Evolutionary conservation across 805 yeast genomes (phyloP), one percentile per base, ranked within the genome.

Genomic region (Sungouiozyma intestinalis): DNA sequence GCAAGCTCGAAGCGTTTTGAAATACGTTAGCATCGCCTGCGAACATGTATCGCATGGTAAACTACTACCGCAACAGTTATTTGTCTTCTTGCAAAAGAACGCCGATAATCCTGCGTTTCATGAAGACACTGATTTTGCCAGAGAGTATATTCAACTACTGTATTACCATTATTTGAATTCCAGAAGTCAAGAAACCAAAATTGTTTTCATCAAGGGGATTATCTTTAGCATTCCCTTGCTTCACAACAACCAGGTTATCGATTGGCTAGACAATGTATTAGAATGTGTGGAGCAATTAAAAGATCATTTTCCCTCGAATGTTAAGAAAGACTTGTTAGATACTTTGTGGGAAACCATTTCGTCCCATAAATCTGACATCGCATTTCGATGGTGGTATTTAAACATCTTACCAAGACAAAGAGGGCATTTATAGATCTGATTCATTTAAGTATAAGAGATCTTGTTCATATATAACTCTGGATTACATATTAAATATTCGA

Each of bases 331-430:
- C n/a, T 17, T 54, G 1, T 24, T 51, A 16, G 45, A 47, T 2
- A 37, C 40, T 2, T 36, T 58, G 1, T 58, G 63, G 62, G 41
- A 48, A 4, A 43, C 50, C 1, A 37, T 56, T 14, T 48, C 57
- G 4, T 20, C 21, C 13, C 38, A 46, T 14, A 48, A 43, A 17
- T 48, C 52, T 7, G 53, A 52, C 11, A 20, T 29, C 14, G 55
- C 57, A 1, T 39, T 58, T 7, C 44, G 47, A 20, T 60, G 63
- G 63, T 60, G 63, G 62, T 58, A 58, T 36, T 42, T 42, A 15
- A 40, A 41, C 3, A 34, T 49, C 7, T 40, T 41, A 14, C 44
- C 50, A 4, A 11, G 16, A 3, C 14, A 39, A 32, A 36, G 47
- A 11, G 33, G 29, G n/a, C n/a, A n/a, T n/a, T n/a, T n/a, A n/a